phyloP scores from a whole-genome alignment of 2,329 filamentous ascomycete species.

The Botrytis fragariae region DNA sequence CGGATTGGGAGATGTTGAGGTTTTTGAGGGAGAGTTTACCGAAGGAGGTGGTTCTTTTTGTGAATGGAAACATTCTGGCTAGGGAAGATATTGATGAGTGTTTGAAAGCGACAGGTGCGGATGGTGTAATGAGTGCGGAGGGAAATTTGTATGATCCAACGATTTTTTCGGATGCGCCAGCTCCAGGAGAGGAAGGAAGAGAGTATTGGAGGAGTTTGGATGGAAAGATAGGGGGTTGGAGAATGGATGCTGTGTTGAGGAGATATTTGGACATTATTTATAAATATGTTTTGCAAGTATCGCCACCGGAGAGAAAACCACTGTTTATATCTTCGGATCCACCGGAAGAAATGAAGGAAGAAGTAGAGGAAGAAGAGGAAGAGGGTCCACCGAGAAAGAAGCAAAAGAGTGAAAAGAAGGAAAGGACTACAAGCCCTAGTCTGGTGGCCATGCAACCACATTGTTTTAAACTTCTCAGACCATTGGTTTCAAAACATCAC shows the following conservation, averaged over 20 bases:
- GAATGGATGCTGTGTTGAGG: constrained; percentile 82
- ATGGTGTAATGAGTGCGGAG: constrained; percentile 94
- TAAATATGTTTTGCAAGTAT: constrained; percentile 64
- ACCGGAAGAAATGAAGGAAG: constrained; percentile 44
- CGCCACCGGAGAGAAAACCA: constrained; percentile 65
- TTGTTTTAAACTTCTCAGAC: constrained; percentile 85
- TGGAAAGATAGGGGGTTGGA: constrained; percentile 72
- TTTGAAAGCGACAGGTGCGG: constrained; percentile 78
- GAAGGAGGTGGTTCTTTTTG: constrained; percentile 86
- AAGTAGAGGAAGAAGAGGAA: constrained; percentile 41
- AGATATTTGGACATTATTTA: constrained; percentile 91
- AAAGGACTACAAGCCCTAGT: constrained; percentile 53
- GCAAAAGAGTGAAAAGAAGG: constrained; percentile 42
- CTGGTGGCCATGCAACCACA: constrained; percentile 83
- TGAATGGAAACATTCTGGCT: constrained; percentile 90
- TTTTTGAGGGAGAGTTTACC: constrained; percentile 82
- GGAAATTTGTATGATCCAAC: constrained; percentile 90
- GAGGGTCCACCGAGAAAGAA: constrained; percentile 41
- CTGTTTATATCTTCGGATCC: constrained; percentile 63
- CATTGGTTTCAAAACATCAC: constrained; percentile 76
- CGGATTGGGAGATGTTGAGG: constrained; percentile 84
- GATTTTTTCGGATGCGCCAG: constrained; percentile 72
- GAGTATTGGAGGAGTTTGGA: constrained; percentile 85
- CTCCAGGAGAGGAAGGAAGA: constrained; percentile 61
- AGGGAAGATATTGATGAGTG: constrained; percentile 75